These are phyloP conservation scores for Aspergillus wentii DNA, from an alignment of 495 filamentous ascomycete species.

Conservation along the genomic window DNA sequence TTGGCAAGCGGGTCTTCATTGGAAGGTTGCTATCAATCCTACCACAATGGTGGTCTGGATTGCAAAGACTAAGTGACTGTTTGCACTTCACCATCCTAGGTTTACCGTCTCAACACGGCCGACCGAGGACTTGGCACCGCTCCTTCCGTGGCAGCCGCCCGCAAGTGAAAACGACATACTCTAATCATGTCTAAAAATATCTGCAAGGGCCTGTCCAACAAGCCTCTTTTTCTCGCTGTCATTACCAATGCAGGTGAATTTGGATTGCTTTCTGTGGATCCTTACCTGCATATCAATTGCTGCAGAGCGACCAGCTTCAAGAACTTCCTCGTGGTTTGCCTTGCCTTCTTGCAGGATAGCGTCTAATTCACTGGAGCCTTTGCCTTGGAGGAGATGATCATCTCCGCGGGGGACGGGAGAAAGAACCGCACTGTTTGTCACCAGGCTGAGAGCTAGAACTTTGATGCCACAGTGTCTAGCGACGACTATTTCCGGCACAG, in stretches of 20 bases:
- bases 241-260: conserved; percentile 4
- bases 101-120: too few species aligned
- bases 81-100: too few species aligned
- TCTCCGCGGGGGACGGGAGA: conserved; percentile 61
- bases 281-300: conserved; percentile 65
- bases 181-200: conserved; percentile 17
- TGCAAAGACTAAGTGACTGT: too few species aligned
- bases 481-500: conserved; percentile 71
- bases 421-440: conserved; percentile 70
- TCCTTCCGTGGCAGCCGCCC: too few species aligned
- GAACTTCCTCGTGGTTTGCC: conserved; percentile 69
- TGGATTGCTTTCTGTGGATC: not conserved
- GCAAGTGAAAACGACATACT: not conserved
- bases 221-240: conserved; percentile 30
- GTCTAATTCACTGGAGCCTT: conserved; percentile 45
- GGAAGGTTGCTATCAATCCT: too few species aligned
- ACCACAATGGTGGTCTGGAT: too few species aligned
- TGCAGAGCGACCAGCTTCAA: conserved; percentile 58
- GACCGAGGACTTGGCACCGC: too few species aligned
- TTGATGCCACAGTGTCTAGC: conserved; percentile 66
- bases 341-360: conserved; percentile 57
- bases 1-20: too few species aligned
- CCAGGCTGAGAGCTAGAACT: conserved; percentile 69
- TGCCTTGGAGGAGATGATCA: conserved; percentile 35
- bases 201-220: conserved; percentile 31